Percentiles rank a stretch among this genome's conserved stretches.
These are phyloP conservation scores for Clavispora fructus DNA, from an alignment of 805 yeast species.

Conservation along the genomic window DNA sequence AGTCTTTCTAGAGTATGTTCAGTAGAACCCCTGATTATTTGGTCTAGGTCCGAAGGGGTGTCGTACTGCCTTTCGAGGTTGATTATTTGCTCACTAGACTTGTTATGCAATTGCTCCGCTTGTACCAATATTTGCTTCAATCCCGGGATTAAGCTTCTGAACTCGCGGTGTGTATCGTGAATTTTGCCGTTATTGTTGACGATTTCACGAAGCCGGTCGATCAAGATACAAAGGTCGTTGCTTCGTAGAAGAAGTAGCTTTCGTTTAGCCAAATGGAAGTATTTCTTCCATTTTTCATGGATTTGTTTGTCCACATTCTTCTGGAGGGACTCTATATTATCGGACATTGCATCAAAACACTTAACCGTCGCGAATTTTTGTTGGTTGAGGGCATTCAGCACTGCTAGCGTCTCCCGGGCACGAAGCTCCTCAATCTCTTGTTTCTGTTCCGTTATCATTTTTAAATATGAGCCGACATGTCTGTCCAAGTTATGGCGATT, in stretches of 20 bases:
- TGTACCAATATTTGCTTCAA: conserved; percentile 6
- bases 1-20: conserved; percentile 42
- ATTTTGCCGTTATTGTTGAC: background rate
- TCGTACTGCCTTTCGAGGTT: conserved; percentile 49
- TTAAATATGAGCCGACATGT: conserved; percentile 79
- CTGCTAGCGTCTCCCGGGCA: conserved; percentile 42
- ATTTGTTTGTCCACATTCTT: conserved; percentile 37
- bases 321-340: conserved; percentile 38
- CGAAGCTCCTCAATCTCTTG: conserved; percentile 67
- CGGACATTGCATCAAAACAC: conserved; percentile 35
- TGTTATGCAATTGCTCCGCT: conserved; percentile 27
- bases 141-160: background rate
- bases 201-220: background rate
- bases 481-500: conserved; percentile 73
- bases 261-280: conserved; percentile 42
- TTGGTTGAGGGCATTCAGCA: conserved; percentile 25
- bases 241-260: conserved; percentile 24
- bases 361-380: background rate
- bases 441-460: conserved; percentile 78
- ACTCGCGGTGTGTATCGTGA: background rate
- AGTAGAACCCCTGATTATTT: conserved; percentile 42
- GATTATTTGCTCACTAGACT: conserved; percentile 40
- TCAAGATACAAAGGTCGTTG: conserved; percentile 6
- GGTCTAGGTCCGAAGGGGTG: conserved; percentile 47
- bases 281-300: conserved; percentile 41